Base-by-base conservation (phyloP, 345 rosid species). In the Zanthoxylum bungeanum region DNA sequence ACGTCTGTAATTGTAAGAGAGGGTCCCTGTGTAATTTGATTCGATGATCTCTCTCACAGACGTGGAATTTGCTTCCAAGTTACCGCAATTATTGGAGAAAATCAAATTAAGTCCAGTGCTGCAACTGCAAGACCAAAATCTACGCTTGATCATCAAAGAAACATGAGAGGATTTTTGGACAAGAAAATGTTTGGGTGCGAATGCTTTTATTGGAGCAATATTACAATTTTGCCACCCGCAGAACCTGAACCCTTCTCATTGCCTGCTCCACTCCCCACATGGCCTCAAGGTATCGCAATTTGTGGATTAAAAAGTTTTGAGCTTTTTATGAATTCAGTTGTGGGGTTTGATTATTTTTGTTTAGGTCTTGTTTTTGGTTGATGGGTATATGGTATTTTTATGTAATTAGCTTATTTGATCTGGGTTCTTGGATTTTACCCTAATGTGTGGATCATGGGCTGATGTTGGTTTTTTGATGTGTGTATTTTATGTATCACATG, bases 261-360 rank as follows among this genome's bases (percentile, higher is more conserved):
- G 52, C 97, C 93, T 7, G 62, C 89, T 51, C 73, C 92, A 11
- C 85, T 86, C 42, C 93, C 97, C 50, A 73, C 74, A 16, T 91
- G 97, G 94, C 93, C 97, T 69, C 79, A 74, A 60, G 97, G 98
- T 93, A 76, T 28, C 22, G 1, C 73, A 40, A 2, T 19, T 39
- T 40, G n/a, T 44, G 33, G 22, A 14, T 58, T 30, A 1, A 40
- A 53, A 22, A 25, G 21, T 12, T 17, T 25, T 68, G 10, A 49
- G 39, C 25, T 64, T 27, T 50, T 44, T 44, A 33, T 31, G 3
- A 58, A 57, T 40, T 60, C 34, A 12, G n/a, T 9, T 4, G 21
- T 46, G 31, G 39, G 68, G n/a, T 21, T 74, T 1, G 17, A n/a
- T 30, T 39, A 63, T 63, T 42, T 63, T 24, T 40, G 56, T 50